These are phyloP conservation scores for Sporothrix brunneoviolacea DNA, from an alignment of 2,329 filamentous ascomycete genomes.

Conservation along the genomic window DNA sequence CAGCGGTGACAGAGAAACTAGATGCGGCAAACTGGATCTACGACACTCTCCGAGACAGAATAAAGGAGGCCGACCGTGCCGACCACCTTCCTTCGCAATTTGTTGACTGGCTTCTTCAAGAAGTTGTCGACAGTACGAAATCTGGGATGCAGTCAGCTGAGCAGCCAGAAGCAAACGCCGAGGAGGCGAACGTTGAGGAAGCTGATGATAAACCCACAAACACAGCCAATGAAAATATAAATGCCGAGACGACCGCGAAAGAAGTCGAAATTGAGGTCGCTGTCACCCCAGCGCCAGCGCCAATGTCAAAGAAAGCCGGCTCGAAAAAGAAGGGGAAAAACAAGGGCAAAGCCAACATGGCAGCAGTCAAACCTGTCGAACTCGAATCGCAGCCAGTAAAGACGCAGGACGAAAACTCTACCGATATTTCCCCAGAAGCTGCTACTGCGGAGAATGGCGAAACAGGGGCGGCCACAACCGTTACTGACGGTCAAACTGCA, in stretches of 20 bases:
- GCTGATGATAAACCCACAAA: no score
- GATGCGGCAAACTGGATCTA: constrained; percentile 15
- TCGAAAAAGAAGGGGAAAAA: constrained; percentile 7
- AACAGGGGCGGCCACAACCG: neutral
- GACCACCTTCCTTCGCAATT: neutral
- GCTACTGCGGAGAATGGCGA: neutral
- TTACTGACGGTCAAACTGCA: no score
- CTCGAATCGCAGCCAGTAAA: neutral
- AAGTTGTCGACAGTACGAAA: neutral
- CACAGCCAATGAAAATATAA: no score
- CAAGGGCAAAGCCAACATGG: constrained; percentile 7
- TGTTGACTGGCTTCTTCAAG: constrained; percentile 11
- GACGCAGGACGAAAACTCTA: neutral
- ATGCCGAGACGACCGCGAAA: no score
- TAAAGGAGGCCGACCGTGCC: neutral
- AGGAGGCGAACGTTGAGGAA: no score
- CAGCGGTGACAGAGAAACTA: neutral
- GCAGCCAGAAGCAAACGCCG: no score
- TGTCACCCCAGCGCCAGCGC: no score
- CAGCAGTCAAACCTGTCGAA: neutral
- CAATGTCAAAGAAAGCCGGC: neutral
- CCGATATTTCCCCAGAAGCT: no score
- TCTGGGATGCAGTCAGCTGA: neutral
- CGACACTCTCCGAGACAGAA: neutral
- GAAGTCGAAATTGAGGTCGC: no score